Evolutionary conservation across 306 rosid species (phyloP), one percentile per base, ranked within the genome.

Genomic region (Corylus avellana): DNA sequence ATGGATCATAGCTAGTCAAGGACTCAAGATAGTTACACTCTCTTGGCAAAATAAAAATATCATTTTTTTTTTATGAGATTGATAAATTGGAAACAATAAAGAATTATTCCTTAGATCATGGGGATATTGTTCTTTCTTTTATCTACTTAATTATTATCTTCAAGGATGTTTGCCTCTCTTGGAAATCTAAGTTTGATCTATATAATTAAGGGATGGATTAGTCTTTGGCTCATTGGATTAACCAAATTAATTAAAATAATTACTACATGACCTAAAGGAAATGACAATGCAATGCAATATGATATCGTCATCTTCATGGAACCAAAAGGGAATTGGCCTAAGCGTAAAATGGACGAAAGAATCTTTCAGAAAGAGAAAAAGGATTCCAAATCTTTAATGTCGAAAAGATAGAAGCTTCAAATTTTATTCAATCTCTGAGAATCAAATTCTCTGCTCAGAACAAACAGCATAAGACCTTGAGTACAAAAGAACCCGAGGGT

Each of bases 331-430:
- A 74, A 39, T 44, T 17, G 20, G 55, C n/a, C 37, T 64, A 82
- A 77, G 87, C 86, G 85, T 87, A 82, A 80, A 77, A 80, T 42
- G 20, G 80, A 87, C 85, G 90, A 59, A 85, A 87, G 86, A 58
- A 49, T 82, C 77, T 79, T 32, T 67, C 77, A 57, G 74, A 57
- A 61, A 75, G 64, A 62, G 64, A 62, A 72, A 37, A 37, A 72
- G 16, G 54, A 44, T 76, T 35, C 62, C 35, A 73, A 77, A 32
- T 69, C 86, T 86, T 84, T 78, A 69, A 32, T 74, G 63, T 44
- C 2, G 61, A 62, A n/a, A 32, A 71, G 68, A 83, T 80, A 78
- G 76, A 57, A 78, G 63, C 76, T 71, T 68, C 76, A 66, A 78
- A 78, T 69, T 7, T 73, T 54, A 18, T 54, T 54, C 27, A 6